Evolutionary conservation across 441 rosid genomes (phyloP).

Genomic region (Populus hybrid): DNA sequence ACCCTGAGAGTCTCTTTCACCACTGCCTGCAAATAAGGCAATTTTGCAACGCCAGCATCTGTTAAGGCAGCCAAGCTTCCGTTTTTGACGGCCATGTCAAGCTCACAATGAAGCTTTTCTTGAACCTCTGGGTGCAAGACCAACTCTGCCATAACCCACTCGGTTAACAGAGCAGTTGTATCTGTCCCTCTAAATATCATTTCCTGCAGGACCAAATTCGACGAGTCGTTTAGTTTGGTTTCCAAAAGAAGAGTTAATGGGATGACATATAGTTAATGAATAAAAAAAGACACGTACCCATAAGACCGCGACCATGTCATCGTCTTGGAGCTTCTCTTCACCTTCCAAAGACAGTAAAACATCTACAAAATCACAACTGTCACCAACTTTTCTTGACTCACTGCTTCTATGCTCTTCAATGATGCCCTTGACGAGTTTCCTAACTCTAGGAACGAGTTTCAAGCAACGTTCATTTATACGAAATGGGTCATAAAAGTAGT

Average conservation of each 20-base stretch:
- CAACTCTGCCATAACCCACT: constrained; percentile 80
- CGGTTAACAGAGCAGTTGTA: constrained; percentile 65
- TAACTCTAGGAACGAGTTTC: constrained; percentile 67
- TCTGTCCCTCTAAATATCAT: constrained; percentile 89
- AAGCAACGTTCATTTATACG: constrained; percentile 53
- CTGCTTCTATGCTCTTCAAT: constrained; percentile 48
- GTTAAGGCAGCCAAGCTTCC: not conserved
- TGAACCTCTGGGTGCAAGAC: constrained; percentile 66
- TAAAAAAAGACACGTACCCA: constrained; percentile 45
- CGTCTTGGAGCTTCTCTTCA: constrained; percentile 66
- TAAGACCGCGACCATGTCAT: constrained; percentile 71
- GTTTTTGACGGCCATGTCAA: constrained; percentile 15
- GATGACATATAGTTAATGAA: not conserved
- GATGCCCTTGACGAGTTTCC: constrained; percentile 39
- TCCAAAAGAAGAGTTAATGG: not conserved
- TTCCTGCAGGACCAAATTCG: constrained; percentile 38
- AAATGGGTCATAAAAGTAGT: constrained; percentile 47
- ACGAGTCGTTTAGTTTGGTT: not conserved
- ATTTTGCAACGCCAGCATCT: constrained; percentile 20
- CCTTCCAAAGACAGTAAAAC: constrained; percentile 71
- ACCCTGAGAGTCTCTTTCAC: constrained; percentile 73
- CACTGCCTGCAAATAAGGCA: constrained; percentile 55
- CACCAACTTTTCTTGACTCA: constrained; percentile 17
- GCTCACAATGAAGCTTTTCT: constrained; percentile 45
- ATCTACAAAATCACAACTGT: constrained; percentile 59